phyloP scores from a whole-genome alignment of 305 asterid species.

The Fraxinus sp. region DNA sequence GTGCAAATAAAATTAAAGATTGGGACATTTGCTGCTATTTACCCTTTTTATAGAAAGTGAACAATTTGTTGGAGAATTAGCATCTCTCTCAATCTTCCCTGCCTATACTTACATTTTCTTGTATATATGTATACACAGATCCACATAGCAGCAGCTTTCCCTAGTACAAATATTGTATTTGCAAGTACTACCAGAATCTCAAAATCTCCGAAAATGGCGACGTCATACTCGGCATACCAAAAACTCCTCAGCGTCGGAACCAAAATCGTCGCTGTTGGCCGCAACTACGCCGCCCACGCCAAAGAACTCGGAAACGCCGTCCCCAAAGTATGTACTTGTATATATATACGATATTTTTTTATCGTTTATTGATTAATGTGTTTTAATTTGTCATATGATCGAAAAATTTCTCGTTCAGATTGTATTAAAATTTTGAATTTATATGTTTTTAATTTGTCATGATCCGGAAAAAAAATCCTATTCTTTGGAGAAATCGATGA shows the following conservation, averaged over 20 bases:
- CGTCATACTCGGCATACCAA: conserved; percentile 56
- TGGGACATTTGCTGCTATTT: background rate
- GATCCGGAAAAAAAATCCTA: background rate
- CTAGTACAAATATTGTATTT: conserved; percentile 7
- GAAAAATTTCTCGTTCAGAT: background rate
- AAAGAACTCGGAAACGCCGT: conserved; percentile 92
- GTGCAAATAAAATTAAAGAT: background rate
- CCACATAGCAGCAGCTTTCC: conserved; percentile 16
- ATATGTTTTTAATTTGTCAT: background rate
- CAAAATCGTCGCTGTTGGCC: conserved; percentile 89
- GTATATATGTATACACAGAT: conserved; percentile 31
- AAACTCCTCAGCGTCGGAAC: conserved; percentile 74
- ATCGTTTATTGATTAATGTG: background rate
- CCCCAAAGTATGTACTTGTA: conserved; percentile 50
- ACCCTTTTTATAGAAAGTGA: background rate
- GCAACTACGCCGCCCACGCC: conserved; percentile 96
- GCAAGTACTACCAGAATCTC: conserved; percentile 9
- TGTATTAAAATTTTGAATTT: background rate
- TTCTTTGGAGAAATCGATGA: background rate
- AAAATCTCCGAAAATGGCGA: conserved; percentile 46
- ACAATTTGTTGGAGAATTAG: background rate
- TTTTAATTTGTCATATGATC: background rate
- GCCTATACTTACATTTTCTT: conserved; percentile 8
- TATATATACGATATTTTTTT: no score
- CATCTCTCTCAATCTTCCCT: background rate